These are phyloP conservation scores for Kockovaella imperatae DNA, from an alignment of 768 basidiomycete genomes.

Conservation along the genomic window DNA sequence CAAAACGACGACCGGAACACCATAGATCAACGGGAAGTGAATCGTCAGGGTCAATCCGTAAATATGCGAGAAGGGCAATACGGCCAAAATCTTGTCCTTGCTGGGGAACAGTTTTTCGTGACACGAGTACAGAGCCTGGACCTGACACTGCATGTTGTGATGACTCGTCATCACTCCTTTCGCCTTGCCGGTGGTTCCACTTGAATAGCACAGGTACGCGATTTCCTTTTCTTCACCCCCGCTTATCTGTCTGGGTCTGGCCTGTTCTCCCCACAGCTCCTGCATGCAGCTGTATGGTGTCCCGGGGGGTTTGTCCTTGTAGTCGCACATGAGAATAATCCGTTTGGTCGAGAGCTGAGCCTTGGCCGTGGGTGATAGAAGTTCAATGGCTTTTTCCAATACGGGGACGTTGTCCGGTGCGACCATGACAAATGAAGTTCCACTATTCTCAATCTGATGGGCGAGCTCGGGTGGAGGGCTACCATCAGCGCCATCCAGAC, in stretches of 20 bases:
- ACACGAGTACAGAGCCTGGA: conserved; percentile 50
- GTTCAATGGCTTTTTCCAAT: conserved; percentile 55
- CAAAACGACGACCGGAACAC: conserved; percentile 45
- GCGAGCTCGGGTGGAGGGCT: conserved; percentile 64
- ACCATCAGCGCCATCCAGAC: conserved; percentile 6
- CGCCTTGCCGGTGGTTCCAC: conserved; percentile 41
- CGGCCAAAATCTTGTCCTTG: conserved; percentile 55
- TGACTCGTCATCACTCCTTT: conserved; percentile 47
- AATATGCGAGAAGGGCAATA: conserved; percentile 58
- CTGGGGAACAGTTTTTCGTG: conserved; percentile 49
- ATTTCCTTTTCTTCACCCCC: conserved; percentile 25
- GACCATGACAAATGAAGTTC: conserved; percentile 58
- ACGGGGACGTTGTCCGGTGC: conserved; percentile 57
- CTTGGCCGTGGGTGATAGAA: conserved; percentile 29
- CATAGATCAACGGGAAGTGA: conserved; percentile 35
- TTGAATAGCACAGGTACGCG: conserved; percentile 43
- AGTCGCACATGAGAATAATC: conserved; percentile 53
- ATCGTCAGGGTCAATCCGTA: conserved; percentile 43
- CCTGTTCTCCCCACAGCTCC: conserved; percentile 15
- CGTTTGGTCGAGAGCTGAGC: conserved; percentile 50
- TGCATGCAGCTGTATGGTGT: conserved; percentile 13
- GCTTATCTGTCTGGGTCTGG: conserved; percentile 4
- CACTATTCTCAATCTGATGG: conserved; percentile 63
- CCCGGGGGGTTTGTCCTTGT: conserved; percentile 6
- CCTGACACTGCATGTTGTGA: conserved; percentile 57